These are phyloP conservation scores for Stentor coeruleus DNA, from an alignment of 73 alveolate species.

Conservation along the genomic window DNA sequence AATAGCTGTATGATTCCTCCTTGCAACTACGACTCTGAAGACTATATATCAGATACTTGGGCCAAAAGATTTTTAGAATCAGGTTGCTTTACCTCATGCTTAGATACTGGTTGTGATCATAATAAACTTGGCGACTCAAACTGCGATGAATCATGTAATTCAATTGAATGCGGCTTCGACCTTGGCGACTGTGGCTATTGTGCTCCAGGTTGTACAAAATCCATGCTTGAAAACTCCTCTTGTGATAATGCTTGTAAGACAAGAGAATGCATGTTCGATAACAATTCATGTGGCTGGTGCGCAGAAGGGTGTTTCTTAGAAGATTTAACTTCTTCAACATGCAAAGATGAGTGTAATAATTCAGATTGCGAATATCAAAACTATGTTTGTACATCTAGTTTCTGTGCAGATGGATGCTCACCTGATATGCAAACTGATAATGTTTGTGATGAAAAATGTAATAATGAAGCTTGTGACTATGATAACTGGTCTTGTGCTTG, in stretches of 20 bases:
- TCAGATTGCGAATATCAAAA: conserved; percentile 5
- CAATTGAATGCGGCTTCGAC: conserved; percentile 9
- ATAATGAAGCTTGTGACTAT: conserved; percentile 11
- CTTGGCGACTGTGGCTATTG: conserved; percentile 21
- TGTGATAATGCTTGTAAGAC: conserved; percentile 1
- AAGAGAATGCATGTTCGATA: conserved; percentile 5
- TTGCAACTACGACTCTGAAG: too few species aligned
- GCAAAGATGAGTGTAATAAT: background rate
- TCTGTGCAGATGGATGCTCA: background rate
- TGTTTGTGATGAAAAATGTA: background rate
- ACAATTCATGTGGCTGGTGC: conserved; percentile 20
- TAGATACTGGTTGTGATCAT: too few species aligned
- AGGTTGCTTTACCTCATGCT: too few species aligned
- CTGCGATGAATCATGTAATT: background rate
- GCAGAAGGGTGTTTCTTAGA: background rate
- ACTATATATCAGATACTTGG: too few species aligned
- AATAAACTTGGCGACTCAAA: background rate
- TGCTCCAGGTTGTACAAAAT: background rate
- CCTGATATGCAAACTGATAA: background rate
- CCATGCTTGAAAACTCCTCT: background rate
- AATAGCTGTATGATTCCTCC: too few species aligned
- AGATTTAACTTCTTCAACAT: background rate
- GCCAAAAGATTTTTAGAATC: too few species aligned
- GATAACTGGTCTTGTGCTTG: background rate
- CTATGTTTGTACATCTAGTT: background rate